These are phyloP conservation scores for Colletotrichum truncatum DNA, from an alignment of 2,329 filamentous ascomycete genomes.

Conservation along the genomic window DNA sequence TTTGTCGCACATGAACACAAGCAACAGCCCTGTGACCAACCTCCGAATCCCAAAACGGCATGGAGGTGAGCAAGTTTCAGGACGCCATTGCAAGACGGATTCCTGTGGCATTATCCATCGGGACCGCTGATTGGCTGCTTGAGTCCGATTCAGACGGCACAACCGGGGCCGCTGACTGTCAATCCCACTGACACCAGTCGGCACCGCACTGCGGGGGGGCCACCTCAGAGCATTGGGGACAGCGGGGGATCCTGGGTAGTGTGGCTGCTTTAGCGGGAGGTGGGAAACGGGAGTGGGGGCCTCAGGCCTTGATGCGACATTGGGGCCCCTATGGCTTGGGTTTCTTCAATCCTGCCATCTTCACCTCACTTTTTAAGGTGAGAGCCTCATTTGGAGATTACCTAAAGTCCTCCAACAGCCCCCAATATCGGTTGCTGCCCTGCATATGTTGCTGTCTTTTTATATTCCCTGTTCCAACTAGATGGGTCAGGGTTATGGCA, in stretches of 20 bases:
- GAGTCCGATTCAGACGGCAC: slow-evolving; percentile 14
- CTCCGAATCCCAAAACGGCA: slow-evolving; percentile 27
- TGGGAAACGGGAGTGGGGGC: not conserved
- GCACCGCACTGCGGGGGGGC: not conserved
- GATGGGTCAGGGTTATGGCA: not conserved
- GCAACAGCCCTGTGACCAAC: slow-evolving; percentile 30
- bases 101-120: not conserved
- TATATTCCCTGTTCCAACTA: not conserved
- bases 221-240: not conserved
- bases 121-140: not conserved
- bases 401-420: not conserved
- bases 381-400: not conserved
- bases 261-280: not conserved
- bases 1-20: slow-evolving; percentile 27
- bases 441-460: not conserved
- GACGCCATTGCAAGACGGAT: slow-evolving; percentile 25
- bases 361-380: not conserved
- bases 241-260: not conserved
- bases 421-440: not conserved
- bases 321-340: not conserved
- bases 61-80: slow-evolving; percentile 31
- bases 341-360: not conserved
- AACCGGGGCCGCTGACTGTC: not conserved
- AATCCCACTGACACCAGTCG: not conserved
- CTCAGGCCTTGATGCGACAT: not conserved